Evolutionary conservation across 78 protist species (phyloP), one percentile per base, ranked within the genome.

Genomic region (Cyanophora paradoxa): DNA sequence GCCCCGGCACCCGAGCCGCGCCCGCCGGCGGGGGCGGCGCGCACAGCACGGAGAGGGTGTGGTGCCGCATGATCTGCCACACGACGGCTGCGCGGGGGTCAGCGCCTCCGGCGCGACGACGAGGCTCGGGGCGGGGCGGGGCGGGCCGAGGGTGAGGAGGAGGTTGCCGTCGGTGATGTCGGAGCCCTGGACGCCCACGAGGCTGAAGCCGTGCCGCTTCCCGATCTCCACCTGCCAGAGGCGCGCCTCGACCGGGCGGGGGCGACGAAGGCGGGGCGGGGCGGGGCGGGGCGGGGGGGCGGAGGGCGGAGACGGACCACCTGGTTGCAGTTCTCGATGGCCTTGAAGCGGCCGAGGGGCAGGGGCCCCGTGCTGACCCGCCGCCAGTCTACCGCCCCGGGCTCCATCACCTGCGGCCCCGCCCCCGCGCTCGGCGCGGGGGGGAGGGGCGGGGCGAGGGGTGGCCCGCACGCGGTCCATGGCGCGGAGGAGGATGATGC

Each of bases 401-500:
- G 85, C 63, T 39, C 54, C 67, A 71, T 74, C 67, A 37, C n/a
- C 11, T 81, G 84, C n/a, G 79, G 69, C 61, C 56, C 7, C 76
- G 79, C 84, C 64, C 77, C 94, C 39, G 13, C 36, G 50, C 78
- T 85, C n/a, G 56, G 2, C 79, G 88, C 59, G 72, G 85, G 64
- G 33, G 87, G 94, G 24, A 82, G 46, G 34, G 92, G 94, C n/a
- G 97, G 95, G 19, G n/a, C 22, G 48, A 42, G 48, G 22, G 48
- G 10, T 42, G 10, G 22, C 48, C 19, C 22, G 69, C 54, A 92
- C 42, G 86, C 88, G 84, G 46, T 95, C 97, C 19, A 93, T 56
- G 28, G 90, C 63, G 78, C 91, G 86, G 57, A 93, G 65, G 41
- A 95, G 87, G 7, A 82, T 82, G 10, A 84, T 36, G 56, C 96